phyloP scores from a whole-genome alignment of 805 yeast genomes.

The Zygoascus ofunaensis region DNA sequence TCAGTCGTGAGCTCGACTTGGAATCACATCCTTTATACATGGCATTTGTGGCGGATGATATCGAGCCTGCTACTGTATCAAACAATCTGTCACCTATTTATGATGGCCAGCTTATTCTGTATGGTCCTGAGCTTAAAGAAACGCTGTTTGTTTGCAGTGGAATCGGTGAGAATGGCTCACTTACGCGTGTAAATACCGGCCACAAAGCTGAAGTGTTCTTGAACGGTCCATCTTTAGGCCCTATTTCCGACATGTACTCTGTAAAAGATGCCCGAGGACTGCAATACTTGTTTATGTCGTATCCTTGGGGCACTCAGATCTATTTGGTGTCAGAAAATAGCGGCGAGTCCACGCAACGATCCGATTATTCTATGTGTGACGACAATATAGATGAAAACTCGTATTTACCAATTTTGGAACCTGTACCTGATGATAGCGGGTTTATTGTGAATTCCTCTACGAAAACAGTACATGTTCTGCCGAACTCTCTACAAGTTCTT shows the following conservation, averaged over 20 bases:
- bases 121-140: neutral
- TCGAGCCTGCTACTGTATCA: conserved; percentile 42
- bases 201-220: conserved; percentile 8
- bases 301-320: conserved; percentile 9
- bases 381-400: neutral
- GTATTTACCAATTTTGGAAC: conserved; percentile 5
- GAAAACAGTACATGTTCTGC: conserved; percentile 2
- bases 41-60: conserved; percentile 25
- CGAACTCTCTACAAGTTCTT: conserved; percentile 3
- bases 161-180: conserved; percentile 8
- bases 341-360: conserved; percentile 1
- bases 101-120: neutral
- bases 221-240: conserved; percentile 10
- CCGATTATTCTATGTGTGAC: neutral
- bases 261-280: neutral
- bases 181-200: conserved; percentile 11
- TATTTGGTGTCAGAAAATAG: conserved; percentile 3
- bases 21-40: neutral
- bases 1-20: conserved; percentile 16
- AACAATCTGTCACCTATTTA: neutral
- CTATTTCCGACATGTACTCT: conserved; percentile 7
- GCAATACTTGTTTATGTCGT: conserved; percentile 4
- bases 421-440: conserved; percentile 9
- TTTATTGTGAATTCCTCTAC: conserved; percentile 4
- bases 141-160: conserved; percentile 15